Base-by-base conservation (phyloP, 129 eudicot genomes). In the Flaveria sonorensis region DNA sequence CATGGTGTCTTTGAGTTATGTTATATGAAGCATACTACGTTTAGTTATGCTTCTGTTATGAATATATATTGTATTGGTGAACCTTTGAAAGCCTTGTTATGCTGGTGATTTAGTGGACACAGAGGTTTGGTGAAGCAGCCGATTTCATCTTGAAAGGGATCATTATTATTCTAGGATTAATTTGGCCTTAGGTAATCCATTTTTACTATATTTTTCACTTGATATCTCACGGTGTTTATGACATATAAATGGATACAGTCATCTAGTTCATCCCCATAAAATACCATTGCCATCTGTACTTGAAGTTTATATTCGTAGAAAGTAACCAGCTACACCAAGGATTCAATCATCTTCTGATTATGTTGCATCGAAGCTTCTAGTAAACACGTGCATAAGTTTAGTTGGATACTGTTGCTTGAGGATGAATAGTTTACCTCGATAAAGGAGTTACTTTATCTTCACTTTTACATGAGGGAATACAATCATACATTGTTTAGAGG, bases 321-420 rank as follows among this genome's bases (percentile, higher is more conserved):
- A 46, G 57, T 69, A 46, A 21, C 19, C 20, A 50, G 48, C 46
- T 28, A n/a, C 46, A 8, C 47, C 1, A 50, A 48, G 39, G 43
- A 51, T 30, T 30, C 16, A 15, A 52, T 46, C 63, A 71, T 50
- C 61, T 15, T 71, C 16, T 13, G n/a, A 6, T 28, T 28, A 50
- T 26, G 62, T 1, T 71, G 40, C 40, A 61, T 36, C 5, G 20
- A 26, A 13, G 68, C 21, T 26, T 15, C 12, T 47, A 26, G 79
- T 65, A 28, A 75, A 62, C 48, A 28, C 6, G 10, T 47, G 50
- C 61, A 11, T 28, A 50, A 3, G 32, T 75, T 48, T 30, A 47
- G 71, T 75, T 75, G 51, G 51, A 24, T 63, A 46, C 30, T 63
- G 15, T 63, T 63, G 64, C 72, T 75, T 63, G 72, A 28, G 79